Evolutionary conservation across 306 rosid genomes (phyloP).

Genomic region (Medicago ruthenica): DNA sequence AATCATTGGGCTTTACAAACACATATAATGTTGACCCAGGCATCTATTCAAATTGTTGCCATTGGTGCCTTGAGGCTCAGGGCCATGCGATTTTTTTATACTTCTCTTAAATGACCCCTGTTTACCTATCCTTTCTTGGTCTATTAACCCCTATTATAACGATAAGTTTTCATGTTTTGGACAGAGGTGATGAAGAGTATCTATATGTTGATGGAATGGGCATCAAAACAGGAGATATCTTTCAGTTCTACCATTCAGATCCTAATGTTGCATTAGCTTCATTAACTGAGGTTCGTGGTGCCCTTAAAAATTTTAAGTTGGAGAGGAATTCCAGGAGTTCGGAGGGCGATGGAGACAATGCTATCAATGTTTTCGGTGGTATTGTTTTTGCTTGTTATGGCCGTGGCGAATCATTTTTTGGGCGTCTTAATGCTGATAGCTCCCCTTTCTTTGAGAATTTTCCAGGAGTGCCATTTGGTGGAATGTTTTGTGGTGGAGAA

Average conservation of each 20-base stretch:
- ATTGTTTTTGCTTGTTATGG: constrained; percentile 69
- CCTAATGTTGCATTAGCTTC: constrained; percentile 56
- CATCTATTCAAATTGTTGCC: constrained; percentile 9
- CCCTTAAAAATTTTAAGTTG: constrained; percentile 54
- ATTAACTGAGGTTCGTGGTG: constrained; percentile 41
- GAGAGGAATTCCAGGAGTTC: constrained; percentile 41
- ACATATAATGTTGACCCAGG: not conserved
- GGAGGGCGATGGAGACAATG: constrained; percentile 32
- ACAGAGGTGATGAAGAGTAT: constrained; percentile 77
- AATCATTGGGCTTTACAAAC: constrained; percentile 13
- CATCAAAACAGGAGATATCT: constrained; percentile 71
- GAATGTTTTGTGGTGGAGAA: constrained; percentile 79
- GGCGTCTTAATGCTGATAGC: constrained; percentile 59
- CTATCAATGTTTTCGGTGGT: constrained; percentile 64
- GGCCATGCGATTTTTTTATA: not conserved
- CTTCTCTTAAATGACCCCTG: not conserved
- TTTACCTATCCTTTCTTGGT: constrained; percentile 9
- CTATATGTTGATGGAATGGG: constrained; percentile 67
- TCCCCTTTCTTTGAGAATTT: constrained; percentile 64
- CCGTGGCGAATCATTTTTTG: constrained; percentile 69
- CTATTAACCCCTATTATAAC: not conserved
- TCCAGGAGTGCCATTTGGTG: constrained; percentile 66
- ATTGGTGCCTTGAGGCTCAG: not conserved
- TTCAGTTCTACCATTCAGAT: constrained; percentile 77
- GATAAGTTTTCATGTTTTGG: constrained; percentile 29